These are phyloP conservation scores for Xylariaceae sp. DNA, from an alignment of 2,329 filamentous ascomycete genomes.

Conservation along the genomic window DNA sequence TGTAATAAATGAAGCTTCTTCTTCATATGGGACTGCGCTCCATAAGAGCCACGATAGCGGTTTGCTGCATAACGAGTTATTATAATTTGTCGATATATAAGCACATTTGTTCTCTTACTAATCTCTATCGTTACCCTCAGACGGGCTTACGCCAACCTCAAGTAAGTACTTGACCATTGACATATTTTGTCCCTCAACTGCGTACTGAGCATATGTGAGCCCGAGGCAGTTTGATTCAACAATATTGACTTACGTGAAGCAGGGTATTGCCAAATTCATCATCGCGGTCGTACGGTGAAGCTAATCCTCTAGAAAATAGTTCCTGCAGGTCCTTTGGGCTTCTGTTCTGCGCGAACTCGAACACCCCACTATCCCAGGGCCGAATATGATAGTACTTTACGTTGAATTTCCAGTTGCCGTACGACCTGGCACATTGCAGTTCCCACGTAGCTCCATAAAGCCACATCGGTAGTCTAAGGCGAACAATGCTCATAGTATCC, in stretches of 20 bases:
- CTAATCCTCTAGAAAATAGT: conserved; percentile 12
- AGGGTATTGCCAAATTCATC: neutral
- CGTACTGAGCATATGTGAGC: neutral
- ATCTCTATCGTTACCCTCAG: neutral
- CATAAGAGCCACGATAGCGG: no score
- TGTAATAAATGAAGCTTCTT: neutral
- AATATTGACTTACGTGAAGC: conserved; percentile 9
- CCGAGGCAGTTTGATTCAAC: neutral
- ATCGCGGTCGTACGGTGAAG: conserved; percentile 13
- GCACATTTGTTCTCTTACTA: neutral
- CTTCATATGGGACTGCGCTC: no score
- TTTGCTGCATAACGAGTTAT: no score
- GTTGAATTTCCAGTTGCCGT: conserved; percentile 13
- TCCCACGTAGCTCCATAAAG: conserved; percentile 8
- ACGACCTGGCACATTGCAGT: conserved; percentile 8
- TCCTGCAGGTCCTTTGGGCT: neutral
- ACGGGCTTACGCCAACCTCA: neutral
- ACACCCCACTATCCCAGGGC: neutral
- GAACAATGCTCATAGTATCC: neutral
- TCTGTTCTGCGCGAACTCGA: neutral
- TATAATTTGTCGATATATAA: neutral
- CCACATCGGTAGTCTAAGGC: conserved; percentile 3
- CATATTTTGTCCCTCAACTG: neutral
- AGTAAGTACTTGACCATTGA: conserved; percentile 8
- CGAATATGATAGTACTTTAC: conserved; percentile 3